phyloP scores from a whole-genome alignment of 768 basidiomycete species.

The Pleurotus sapidus region DNA sequence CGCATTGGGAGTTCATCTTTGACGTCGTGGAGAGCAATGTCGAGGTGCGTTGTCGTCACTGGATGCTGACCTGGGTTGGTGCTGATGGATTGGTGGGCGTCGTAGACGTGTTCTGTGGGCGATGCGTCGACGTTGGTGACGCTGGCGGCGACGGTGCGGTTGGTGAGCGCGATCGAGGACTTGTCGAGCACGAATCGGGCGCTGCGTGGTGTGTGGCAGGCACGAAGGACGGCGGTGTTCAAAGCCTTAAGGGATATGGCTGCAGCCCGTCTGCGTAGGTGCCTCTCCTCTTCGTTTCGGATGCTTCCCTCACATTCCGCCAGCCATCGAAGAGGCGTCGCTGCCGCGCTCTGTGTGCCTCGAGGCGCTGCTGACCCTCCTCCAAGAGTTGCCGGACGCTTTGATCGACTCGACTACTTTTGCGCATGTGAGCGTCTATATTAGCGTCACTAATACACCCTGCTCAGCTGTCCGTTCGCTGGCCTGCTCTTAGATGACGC shows the following conservation, averaged over 20 bases:
- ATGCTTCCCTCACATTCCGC: background rate
- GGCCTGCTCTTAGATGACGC: constrained; percentile 58
- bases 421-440: constrained; percentile 47
- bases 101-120: constrained; percentile 55
- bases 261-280: constrained; percentile 50
- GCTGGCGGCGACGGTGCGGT: constrained; percentile 65
- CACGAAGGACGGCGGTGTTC: constrained; percentile 49
- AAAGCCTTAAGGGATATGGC: constrained; percentile 61
- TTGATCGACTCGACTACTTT: constrained; percentile 65
- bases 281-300: background rate
- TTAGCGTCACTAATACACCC: too few relatives aligned
- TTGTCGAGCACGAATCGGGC: constrained; percentile 69
- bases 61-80: too few relatives aligned
- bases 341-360: constrained; percentile 65
- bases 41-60: constrained; percentile 68
- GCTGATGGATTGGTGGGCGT: too few relatives aligned
- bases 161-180: constrained; percentile 70
- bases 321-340: constrained; percentile 25
- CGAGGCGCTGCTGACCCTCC: constrained; percentile 64
- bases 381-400: constrained; percentile 61
- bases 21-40: constrained; percentile 86
- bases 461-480: too few relatives aligned
- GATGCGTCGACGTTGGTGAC: constrained; percentile 58
- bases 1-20: constrained; percentile 92
- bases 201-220: constrained; percentile 67